Evolutionary conservation across 768 basidiomycete genomes (phyloP), one percentile per base, ranked within the genome.

Genomic region (Mycena vitilis): DNA sequence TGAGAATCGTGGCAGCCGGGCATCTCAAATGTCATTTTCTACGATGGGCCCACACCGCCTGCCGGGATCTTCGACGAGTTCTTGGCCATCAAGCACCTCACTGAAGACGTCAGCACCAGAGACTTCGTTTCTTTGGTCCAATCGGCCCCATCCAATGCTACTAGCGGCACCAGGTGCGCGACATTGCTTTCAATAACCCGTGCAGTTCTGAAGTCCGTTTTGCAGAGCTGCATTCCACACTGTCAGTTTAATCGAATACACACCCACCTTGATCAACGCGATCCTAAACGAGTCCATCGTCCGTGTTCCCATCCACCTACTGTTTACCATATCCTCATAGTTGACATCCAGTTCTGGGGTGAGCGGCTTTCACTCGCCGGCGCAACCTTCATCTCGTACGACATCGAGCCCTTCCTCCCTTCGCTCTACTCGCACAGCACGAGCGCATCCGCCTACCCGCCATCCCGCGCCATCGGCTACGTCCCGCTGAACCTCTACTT

Each of bases 31-130:
- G 60, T 87, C 4, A 59, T 91, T 25, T 91, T 91, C 76, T 91
- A 91, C 70, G 86, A 91, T 71, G 85, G 70, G 0, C 88, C 89
- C 16, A 80, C 75, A 0, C 82, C 82, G 0, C 87, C 87, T 0
- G 64, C 69, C 0, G 87, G 85, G 1, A 81, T 87, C 34, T 88
- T 88, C 67, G 86, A 88, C 65, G 81, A 80, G 11, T 86, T 87
- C 75, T 69, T 88, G 25, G 77, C 79, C 1, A 85, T 88, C 42
- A 83, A 84, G 3, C 61, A 73, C 20, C 53, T 85, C 25, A 73
- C 73, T 4, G 74, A 75, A 60, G 81, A 86, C 64, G 73, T 87
- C 3, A 72, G 65, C 2, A 84, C 84, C 0, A 76, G 83, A 5
- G 78, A 79, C 10, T 86, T 85, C 70, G 23, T 78, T 3, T 82